Evolutionary conservation across 192 early-diverging fungal species (phyloP), one percentile per base, ranked within the genome.

Genomic region (Backusella westeae): DNA sequence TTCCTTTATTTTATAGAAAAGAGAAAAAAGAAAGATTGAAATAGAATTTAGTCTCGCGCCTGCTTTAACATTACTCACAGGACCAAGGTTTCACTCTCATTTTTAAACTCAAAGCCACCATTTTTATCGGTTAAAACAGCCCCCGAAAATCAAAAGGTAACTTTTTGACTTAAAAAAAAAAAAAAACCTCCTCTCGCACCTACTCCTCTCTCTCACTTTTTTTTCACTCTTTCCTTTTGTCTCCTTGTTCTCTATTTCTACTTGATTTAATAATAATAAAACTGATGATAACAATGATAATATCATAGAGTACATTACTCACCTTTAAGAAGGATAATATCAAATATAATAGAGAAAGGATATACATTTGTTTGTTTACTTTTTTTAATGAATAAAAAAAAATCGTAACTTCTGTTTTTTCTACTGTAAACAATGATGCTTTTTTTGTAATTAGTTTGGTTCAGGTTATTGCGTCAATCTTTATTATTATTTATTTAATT

Each of bases 1-100:
- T 66, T 66, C 12, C 17, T 66, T 32, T 36, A 35, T 68, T 34
- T 68, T 34, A 68, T 35, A 68, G 34, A 35, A 68, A 68, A 63
- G 53, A 68, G n/a, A 67, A 67, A 67, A 32, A 67, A 67, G 29
- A 67, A 67, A 36, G 32, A 68, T 68, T 32, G 67, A 68, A 35
- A 68, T 68, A 68, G 6, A 36, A 36, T 39, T 38, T 69, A 69
- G 23, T 14, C 56, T 63, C 23, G 56, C 56, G 56, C 56, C 56
- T 63, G 56, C 56, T 63, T 63, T 8, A 63, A 49, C 46, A 59
- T 59, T 26, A 29, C 23, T 59, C 56, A 59, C 56, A 63, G 56
- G 56, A 63, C 56, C 56, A 63, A 63, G 56, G 56, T 63, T 63
- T 63, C 56, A 63, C 56, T 63, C 56, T 63, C 56, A 63, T 63